Conservation (phyloP, 768 basidiomycete species). For the Macrolepiota fuliginosa region DNA sequence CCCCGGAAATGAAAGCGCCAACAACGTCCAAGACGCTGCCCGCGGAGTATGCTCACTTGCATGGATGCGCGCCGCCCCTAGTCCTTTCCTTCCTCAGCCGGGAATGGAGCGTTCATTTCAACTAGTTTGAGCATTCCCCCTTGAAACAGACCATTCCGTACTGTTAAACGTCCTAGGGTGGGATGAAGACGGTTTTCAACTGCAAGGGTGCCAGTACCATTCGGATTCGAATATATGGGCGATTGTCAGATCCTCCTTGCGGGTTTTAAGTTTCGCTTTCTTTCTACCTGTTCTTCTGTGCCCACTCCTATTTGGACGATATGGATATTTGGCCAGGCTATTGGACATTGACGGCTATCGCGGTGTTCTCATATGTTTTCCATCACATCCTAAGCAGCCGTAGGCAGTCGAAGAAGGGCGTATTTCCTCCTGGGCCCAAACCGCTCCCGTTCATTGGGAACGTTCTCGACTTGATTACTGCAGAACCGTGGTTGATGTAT, state of each 20-base stretch:
- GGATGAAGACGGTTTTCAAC: too few relatives aligned
- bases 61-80: too few relatives aligned
- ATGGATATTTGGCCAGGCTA: not conserved
- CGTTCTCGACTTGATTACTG: not conserved
- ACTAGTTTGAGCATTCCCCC: too few relatives aligned
- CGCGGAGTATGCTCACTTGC: too few relatives aligned
- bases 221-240: not conserved
- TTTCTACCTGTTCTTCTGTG: not conserved
- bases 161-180: too few relatives aligned
- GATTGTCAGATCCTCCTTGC: not conserved
- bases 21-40: not conserved
- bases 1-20: not conserved
- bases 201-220: too few relatives aligned
- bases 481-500: constrained; percentile 3
- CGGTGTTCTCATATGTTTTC: not conserved
- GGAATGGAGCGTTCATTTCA: too few relatives aligned
- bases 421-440: constrained; percentile 2
- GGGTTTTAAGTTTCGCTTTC: not conserved
- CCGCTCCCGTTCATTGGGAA: constrained; percentile 3
- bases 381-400: not conserved
- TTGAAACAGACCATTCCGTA: too few relatives aligned
- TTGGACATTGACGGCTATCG: not conserved
- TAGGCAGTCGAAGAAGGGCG: not conserved
- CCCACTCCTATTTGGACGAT: not conserved
- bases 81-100: too few relatives aligned